Conservation (phyloP, 345 rosid genomes). For the Lepidium sativum region DNA sequence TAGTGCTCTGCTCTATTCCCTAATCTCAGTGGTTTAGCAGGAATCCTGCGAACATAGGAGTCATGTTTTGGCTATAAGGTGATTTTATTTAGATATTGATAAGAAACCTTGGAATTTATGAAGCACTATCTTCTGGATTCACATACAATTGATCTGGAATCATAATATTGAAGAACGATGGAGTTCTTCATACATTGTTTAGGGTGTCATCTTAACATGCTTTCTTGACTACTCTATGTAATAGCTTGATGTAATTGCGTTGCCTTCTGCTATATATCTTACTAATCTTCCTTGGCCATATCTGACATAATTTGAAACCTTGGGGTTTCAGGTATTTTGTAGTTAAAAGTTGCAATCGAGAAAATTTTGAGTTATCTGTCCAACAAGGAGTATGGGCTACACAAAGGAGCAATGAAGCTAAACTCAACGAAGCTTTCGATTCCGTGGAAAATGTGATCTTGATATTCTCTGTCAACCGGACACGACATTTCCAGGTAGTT, state of each 20-base stretch:
- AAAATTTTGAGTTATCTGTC: constrained; percentile 92
- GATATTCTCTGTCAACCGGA: constrained; percentile 91
- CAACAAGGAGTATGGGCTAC: constrained; percentile 99
- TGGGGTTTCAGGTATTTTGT: constrained; percentile 75
- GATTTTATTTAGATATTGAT: neutral
- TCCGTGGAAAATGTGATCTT: constrained; percentile 82
- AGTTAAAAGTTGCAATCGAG: constrained; percentile 94
- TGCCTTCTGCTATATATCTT: neutral
- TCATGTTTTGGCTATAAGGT: neutral
- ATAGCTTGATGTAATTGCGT: neutral
- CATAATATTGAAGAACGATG: neutral
- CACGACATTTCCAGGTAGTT: constrained; percentile 92
- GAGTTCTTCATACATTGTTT: neutral
- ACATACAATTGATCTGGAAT: neutral
- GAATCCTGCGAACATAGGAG: neutral
- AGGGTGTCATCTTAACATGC: neutral
- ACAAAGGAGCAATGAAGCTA: constrained; percentile 97
- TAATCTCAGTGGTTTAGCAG: neutral
- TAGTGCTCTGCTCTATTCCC: constrained; percentile 5
- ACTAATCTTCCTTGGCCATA: neutral
- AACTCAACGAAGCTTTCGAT: constrained; percentile 96
- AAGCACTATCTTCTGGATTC: neutral
- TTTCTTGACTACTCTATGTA: neutral
- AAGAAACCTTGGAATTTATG: neutral
- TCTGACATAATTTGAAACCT: constrained; percentile 10